Evolutionary conservation across 352 stramenopile species (phyloP).

Genomic region (Globisporangium heterothallicum): DNA sequence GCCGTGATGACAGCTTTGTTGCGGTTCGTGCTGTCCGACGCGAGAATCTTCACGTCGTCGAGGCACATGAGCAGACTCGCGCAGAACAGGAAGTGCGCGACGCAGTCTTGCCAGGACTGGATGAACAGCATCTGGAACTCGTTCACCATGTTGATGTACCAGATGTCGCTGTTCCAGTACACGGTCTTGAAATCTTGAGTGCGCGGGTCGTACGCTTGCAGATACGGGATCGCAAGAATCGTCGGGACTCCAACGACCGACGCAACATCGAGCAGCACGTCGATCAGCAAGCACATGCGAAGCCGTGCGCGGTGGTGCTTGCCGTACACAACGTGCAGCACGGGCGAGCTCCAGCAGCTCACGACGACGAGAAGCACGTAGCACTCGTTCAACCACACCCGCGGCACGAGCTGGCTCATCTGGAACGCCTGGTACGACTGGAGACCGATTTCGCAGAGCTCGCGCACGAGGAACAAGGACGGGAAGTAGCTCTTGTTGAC

Average conservation of each 20-base stretch:
- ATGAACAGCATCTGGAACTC: constrained; percentile 16
- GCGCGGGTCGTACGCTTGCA: constrained; percentile 3
- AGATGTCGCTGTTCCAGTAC: constrained; percentile 16
- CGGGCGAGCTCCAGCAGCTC: constrained; percentile 18
- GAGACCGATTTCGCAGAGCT: constrained; percentile 19
- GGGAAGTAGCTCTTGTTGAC: constrained; percentile 17
- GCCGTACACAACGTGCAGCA: constrained; percentile 3
- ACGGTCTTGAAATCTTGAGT: constrained; percentile 7
- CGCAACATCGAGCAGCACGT: constrained; percentile 13
- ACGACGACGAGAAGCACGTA: constrained; percentile 7
- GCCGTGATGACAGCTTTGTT: too few species aligned
- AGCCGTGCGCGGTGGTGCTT: constrained; percentile 5
- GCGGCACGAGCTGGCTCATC: constrained; percentile 12
- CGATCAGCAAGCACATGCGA: constrained; percentile 11
- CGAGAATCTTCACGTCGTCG: constrained; percentile 21
- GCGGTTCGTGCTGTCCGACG: not conserved
- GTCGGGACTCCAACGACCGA: constrained; percentile 7
- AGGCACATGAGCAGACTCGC: constrained; percentile 12
- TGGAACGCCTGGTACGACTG: constrained; percentile 22
- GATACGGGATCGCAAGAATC: constrained; percentile 7
- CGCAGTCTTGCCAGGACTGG: constrained; percentile 15
- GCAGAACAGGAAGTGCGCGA: constrained; percentile 3
- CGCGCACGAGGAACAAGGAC: constrained; percentile 13
- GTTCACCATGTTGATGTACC: constrained; percentile 20
- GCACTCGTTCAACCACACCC: constrained; percentile 6